Conservation (phyloP, 768 basidiomycete genomes). For the Mrakia frigida region DNA sequence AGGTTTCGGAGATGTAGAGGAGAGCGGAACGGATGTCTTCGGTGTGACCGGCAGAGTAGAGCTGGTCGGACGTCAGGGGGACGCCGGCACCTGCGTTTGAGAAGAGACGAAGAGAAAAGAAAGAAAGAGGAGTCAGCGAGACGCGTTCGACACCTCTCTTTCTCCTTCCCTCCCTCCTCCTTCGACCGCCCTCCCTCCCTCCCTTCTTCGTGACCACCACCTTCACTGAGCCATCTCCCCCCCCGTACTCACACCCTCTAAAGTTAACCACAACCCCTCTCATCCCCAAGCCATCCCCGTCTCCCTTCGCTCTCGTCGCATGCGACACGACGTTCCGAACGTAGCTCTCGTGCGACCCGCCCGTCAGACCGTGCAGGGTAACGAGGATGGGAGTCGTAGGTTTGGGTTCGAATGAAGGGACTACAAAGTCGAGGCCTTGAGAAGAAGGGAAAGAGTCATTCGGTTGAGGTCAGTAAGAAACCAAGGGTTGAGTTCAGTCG, state of each 20-base stretch:
- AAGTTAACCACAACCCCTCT: slow-evolving; percentile 79
- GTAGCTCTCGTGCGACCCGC: slow-evolving; percentile 53
- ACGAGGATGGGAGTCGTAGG: slow-evolving; percentile 48
- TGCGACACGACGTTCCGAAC: slow-evolving; percentile 74
- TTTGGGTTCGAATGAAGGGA: slow-evolving; percentile 37
- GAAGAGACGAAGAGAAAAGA: neutral
- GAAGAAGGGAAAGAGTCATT: neutral
- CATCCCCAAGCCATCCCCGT: slow-evolving; percentile 78
- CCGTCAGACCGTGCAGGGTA: slow-evolving; percentile 50
- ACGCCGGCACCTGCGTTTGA: slow-evolving; percentile 65
- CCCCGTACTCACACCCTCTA: slow-evolving; percentile 52
- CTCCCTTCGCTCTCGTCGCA: slow-evolving; percentile 61
- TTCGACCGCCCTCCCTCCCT: too few species aligned
- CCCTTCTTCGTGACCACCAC: too few species aligned
- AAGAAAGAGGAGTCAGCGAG: neutral
- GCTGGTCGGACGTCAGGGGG: slow-evolving; percentile 70
- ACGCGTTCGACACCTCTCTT: too few species aligned
- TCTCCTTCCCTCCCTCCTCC: too few species aligned
- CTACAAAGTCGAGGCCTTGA: slow-evolving; percentile 38
- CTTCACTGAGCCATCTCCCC: too few species aligned
- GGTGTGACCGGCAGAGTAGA: slow-evolving; percentile 81
- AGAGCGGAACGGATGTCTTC: slow-evolving; percentile 80
- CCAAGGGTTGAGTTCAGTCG: too few species aligned
- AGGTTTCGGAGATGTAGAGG: slow-evolving; percentile 63
- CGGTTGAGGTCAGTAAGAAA: too few species aligned